Evolutionary conservation across 2,329 filamentous ascomycete genomes (phyloP), one percentile per base, ranked within the genome.

Genomic region (Pseudogymnoascus sp.): DNA sequence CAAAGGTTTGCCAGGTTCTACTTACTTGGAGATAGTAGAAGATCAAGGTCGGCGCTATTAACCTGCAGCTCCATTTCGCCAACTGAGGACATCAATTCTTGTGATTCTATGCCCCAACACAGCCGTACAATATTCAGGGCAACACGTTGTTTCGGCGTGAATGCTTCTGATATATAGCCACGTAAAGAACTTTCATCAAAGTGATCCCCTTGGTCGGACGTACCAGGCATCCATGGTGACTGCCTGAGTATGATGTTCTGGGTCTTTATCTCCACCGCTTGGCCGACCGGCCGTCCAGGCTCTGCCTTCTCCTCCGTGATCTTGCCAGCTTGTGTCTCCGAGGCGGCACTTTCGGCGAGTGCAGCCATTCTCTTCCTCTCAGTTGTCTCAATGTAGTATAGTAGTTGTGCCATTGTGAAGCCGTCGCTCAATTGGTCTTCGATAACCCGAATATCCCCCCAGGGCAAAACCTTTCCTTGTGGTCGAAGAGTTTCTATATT

Each of bases 51-150:
- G 26, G 61, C 59, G 4, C 47, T 29, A 8, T 59, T 59, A 29
- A 74, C n/a, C 47, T 68, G 33, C 44, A 74, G 40, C 40, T 74
- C 71, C 47, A 72, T 67, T 62, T 72, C 68, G 8, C 73, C 73
- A 56, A 73, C 65, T 6, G 67, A 67, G 4, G 71, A 66, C 7
- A 62, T 62, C n/a, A 73, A 19, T 59, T 72, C 71, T 56, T 67
- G 67, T 13, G 73, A 61, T 35, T 70, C 67, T 14, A 74, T 6
- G 35, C 65, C 63, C 73, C 73, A 74, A 35, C 71, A 74, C 21
- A 71, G 65, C 14, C 71, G 65, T 11, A 74, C 6, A 6, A 74
- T 29, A 16, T 62, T 61, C 4, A 73, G 59, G 11, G 65, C 67
- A 10, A 71, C 11, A 10, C 65, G 64, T 60, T 74, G 72, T 40